Percentiles rank a stretch among this genome's conserved stretches.
phyloP scores from a whole-genome alignment of 169 alveolate species.

The Toxoplasma gondii region DNA sequence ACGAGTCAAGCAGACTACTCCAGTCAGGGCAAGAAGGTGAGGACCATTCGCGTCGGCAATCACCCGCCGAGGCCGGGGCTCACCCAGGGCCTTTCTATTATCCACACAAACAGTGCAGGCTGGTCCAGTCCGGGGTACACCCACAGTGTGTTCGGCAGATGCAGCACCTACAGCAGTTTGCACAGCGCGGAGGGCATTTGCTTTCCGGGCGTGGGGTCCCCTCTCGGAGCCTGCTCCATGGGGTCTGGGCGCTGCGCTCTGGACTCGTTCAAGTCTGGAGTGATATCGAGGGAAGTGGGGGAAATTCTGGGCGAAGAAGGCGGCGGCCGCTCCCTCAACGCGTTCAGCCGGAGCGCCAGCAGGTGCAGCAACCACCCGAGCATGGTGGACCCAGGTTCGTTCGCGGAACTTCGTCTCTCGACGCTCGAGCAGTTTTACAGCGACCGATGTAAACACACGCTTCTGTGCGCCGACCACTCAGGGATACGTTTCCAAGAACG shows the following conservation, averaged over 20 bases:
- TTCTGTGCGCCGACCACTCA: background rate
- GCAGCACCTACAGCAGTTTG: conserved; percentile 7
- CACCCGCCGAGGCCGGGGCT: background rate
- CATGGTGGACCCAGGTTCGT: background rate
- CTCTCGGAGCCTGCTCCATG: background rate
- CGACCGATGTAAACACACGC: conserved; percentile 1
- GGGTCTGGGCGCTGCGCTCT: background rate
- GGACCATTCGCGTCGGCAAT: background rate
- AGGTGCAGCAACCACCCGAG: background rate
- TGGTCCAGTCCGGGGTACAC: background rate
- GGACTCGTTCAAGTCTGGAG: background rate
- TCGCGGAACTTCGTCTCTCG: background rate
- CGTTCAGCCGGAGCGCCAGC: background rate
- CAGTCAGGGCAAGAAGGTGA: background rate
- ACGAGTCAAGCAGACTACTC: background rate
- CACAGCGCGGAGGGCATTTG: background rate
- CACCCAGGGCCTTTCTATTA: background rate
- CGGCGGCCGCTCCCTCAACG: background rate
- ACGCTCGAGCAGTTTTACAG: background rate
- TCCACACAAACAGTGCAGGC: conserved; percentile 10
- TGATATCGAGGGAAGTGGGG: background rate
- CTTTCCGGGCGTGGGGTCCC: background rate
- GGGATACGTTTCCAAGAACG: background rate
- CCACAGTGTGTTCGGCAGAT: conserved; percentile 5
- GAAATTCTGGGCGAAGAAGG: background rate